phyloP scores from a whole-genome alignment of 2,329 filamentous ascomycete species.

The Aulographum hederae region DNA sequence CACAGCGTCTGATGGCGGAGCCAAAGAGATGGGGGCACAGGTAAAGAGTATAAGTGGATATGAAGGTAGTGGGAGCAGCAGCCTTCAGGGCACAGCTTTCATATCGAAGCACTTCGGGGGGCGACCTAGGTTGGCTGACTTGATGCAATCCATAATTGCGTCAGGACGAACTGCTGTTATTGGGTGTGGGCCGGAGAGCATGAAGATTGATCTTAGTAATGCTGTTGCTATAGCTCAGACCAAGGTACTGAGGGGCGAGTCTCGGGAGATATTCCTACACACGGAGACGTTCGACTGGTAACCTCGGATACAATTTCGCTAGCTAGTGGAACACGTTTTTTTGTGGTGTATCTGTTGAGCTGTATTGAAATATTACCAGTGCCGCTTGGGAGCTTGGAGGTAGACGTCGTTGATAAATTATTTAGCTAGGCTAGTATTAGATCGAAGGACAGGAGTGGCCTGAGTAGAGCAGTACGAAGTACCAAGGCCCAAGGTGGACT shows the following conservation, averaged over 20 bases:
- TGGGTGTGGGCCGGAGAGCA: conserved; percentile 8
- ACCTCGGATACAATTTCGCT: too few relatives aligned
- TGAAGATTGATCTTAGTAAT: conserved; percentile 10
- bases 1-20: not conserved
- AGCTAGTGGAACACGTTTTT: too few relatives aligned
- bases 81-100: not conserved
- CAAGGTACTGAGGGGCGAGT: conserved; percentile 8
- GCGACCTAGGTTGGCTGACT: not conserved
- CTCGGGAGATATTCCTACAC: conserved; percentile 8
- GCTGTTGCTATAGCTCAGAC: conserved; percentile 7
- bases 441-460: too few relatives aligned
- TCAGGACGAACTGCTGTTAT: conserved; percentile 1
- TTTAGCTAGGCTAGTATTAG: too few relatives aligned
- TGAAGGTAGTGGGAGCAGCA: not conserved
- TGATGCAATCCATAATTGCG: conserved; percentile 1
- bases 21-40: not conserved
- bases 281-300: conserved; percentile 11
- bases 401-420: too few relatives aligned
- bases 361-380: too few relatives aligned
- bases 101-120: conserved; percentile 1
- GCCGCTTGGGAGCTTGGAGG: too few relatives aligned
- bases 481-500: too few relatives aligned
- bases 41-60: not conserved
- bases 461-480: too few relatives aligned
- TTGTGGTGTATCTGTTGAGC: too few relatives aligned